Percentiles rank a stretch among this genome's conserved stretches.
Evolutionary conservation across 495 filamentous ascomycete species (phyloP).

Genomic region (Neurospora terricola): DNA sequence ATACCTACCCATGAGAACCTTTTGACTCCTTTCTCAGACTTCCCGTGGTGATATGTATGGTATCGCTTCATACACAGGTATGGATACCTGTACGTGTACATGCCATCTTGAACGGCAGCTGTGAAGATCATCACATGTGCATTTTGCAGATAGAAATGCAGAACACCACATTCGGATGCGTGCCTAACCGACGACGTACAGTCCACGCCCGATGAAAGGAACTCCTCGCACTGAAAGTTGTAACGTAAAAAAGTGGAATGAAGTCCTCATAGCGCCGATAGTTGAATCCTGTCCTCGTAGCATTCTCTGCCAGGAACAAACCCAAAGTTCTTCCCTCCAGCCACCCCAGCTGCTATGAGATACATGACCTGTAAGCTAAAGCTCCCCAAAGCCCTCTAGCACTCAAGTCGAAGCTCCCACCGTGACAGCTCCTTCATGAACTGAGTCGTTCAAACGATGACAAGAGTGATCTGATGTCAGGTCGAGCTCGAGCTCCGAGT

Average conservation of each 20-base stretch:
- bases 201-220: not conserved
- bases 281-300: too few relatives aligned
- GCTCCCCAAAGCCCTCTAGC: too few relatives aligned
- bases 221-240: not conserved
- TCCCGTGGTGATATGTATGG: not conserved
- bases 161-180: not conserved
- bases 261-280: too few relatives aligned
- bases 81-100: not conserved
- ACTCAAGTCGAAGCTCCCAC: not conserved
- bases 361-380: too few relatives aligned
- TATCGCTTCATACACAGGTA: not conserved
- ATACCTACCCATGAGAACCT: too few relatives aligned
- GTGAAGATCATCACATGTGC: not conserved
- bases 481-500: not conserved
- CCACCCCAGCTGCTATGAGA: too few relatives aligned
- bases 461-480: not conserved
- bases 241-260: too few relatives aligned
- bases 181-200: not conserved
- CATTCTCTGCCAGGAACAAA: too few relatives aligned
- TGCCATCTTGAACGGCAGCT: not conserved
- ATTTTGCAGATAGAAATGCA: not conserved
- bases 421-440: not conserved
- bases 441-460: not conserved
- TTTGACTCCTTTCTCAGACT: too few relatives aligned
- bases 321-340: too few relatives aligned